Base-by-base conservation (phyloP, 2,329 filamentous ascomycete species). In the Pseudogymnoascus sp. region DNA sequence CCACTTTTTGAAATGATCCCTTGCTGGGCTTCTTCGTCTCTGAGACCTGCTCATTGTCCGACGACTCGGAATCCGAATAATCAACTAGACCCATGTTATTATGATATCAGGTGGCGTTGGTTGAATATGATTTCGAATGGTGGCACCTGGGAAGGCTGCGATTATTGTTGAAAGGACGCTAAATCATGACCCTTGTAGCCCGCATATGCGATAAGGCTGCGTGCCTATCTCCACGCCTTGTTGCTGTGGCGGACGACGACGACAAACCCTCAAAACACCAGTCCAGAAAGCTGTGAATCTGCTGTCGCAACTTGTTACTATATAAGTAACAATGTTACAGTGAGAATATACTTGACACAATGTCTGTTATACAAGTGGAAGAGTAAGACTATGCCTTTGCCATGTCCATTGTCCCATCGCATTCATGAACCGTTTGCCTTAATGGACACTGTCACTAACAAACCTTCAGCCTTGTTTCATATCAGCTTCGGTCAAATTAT, bases 401-500 rank as follows among this genome's bases (percentile, higher is more conserved):
- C 49, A 56, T 34, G 25, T 34, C 12, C 21, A 28, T 40, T 9
- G 11, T 37, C 53, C 56, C 4, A 25, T 38, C 18, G 18, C 21
- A 60, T 34, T 38, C 34, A 40, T 42, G 37, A 42, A 37, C 34
- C 11, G n/a, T 11, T 31, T 31, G 14, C 25, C 46, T 1, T 4
- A 2, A 56, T 34, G 49, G 18, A 56, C 28, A 16, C 49, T 3
- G n/a, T 56, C 9, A 62, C 31, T 59, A 23, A 63, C 31, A 59
- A 42, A 8, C 63, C 6, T 60, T 38, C 70, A 92, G 89, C 74
- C 87, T 95, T 74, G 88, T 93, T 49, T 85, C 90, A 63, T 93
- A 93, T 77, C 89, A 92, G 75, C 80, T 96, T 63, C 88, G 90
- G 61, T 88, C 88, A 38, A 88, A 88, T 70, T 95, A 95, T 72